Percentiles rank a stretch among this genome's conserved stretches.
These are phyloP conservation scores for Coniochaeta sp. DNA, from an alignment of 2,329 filamentous ascomycete genomes.

Conservation along the genomic window DNA sequence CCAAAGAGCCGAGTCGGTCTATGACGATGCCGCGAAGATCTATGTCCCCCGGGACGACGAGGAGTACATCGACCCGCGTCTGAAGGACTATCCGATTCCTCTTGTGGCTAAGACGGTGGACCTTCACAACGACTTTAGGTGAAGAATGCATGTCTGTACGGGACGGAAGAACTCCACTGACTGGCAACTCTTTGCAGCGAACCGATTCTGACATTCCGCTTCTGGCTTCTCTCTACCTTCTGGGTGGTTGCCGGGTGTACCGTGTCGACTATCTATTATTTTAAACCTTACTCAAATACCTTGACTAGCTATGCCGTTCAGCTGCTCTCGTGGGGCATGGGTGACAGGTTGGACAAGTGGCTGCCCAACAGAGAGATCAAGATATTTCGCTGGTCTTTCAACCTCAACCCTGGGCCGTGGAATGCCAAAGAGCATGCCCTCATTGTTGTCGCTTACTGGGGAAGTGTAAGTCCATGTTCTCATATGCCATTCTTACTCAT, in stretches of 20 bases:
- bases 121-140: slow-evolving; percentile 22
- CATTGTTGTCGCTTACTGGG: slow-evolving; percentile 24
- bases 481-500: background rate
- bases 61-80: slow-evolving; percentile 21
- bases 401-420: slow-evolving; percentile 24
- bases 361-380: slow-evolving; percentile 17
- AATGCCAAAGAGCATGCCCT: slow-evolving; percentile 25
- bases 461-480: slow-evolving; percentile 11
- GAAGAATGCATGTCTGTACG: background rate
- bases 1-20: slow-evolving; percentile 1
- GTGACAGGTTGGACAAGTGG: slow-evolving; percentile 17
- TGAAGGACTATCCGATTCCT: slow-evolving; percentile 22
- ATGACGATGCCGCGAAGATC: slow-evolving; percentile 12
- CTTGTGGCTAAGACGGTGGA: slow-evolving; percentile 25
- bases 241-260: slow-evolving; percentile 22
- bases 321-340: slow-evolving; percentile 24
- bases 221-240: slow-evolving; percentile 22
- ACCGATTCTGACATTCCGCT: slow-evolving; percentile 25
- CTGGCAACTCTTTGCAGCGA: slow-evolving; percentile 12
- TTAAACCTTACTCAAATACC: slow-evolving; percentile 21
- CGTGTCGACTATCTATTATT: slow-evolving; percentile 24
- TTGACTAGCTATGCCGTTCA: slow-evolving; percentile 23
- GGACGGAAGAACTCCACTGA: background rate
- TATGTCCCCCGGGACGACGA: slow-evolving; percentile 20
- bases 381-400: slow-evolving; percentile 22